These are phyloP conservation scores for Ophiostoma sp. DNA, from an alignment of 2,329 filamentous ascomycete species.

Conservation along the genomic window DNA sequence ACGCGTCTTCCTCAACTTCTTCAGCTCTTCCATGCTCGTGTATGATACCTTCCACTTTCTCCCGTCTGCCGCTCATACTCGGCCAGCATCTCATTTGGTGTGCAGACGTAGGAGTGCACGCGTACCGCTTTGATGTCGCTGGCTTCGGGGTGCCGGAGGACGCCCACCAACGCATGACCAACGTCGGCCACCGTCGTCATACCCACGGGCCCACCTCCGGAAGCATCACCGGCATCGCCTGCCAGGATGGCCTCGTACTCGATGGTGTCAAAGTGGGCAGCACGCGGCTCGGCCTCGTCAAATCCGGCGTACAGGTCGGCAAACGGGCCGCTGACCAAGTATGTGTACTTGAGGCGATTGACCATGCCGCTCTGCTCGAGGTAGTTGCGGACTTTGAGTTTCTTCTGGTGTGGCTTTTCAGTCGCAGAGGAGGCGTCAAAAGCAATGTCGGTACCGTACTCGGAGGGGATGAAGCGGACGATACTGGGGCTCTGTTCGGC, in stretches of 20 bases:
- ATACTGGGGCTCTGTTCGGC: conserved; percentile 47
- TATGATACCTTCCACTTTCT: conserved; percentile 17
- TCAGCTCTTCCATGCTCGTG: conserved; percentile 19
- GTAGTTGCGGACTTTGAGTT: conserved; percentile 22
- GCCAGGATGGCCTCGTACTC: conserved; percentile 10
- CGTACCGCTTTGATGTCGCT: conserved; percentile 21
- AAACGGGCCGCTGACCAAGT: conserved; percentile 23
- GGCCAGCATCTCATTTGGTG: conserved; percentile 19
- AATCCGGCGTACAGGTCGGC: conserved; percentile 23
- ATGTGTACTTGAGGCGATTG: conserved; percentile 17
- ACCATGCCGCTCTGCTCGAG: conserved; percentile 15
- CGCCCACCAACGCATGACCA: conserved; percentile 17
- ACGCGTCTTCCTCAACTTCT: conserved; percentile 17
- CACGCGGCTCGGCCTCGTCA: conserved; percentile 19
- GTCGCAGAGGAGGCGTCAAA: conserved; percentile 20
- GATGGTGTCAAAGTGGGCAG: conserved; percentile 20
- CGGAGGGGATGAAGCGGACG: conserved; percentile 41
- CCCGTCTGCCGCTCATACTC: conserved; percentile 24
- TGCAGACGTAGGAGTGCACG: conserved; percentile 20
- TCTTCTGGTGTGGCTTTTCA: conserved; percentile 25
- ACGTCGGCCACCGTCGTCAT: conserved; percentile 24
- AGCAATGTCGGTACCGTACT: conserved; percentile 24
- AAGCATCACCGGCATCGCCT: conserved; percentile 6
- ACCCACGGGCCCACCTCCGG: conserved; percentile 12
- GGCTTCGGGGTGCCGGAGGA: conserved; percentile 18